Evolutionary conservation across 2,329 filamentous ascomycete genomes (phyloP).

Genomic region (Epichloe sibirici): DNA sequence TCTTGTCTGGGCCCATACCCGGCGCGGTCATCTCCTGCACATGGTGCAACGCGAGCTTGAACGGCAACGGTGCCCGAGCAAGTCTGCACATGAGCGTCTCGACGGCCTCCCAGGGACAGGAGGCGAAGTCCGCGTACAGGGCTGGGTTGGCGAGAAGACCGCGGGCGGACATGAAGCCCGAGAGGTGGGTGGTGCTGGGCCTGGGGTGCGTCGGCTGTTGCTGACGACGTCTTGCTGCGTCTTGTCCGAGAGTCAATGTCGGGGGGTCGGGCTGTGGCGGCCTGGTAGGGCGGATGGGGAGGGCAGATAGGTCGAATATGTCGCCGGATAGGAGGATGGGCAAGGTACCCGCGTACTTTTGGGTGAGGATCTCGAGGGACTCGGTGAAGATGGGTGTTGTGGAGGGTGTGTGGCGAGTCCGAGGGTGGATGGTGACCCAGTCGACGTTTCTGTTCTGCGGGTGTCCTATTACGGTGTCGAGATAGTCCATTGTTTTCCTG

Average conservation of each 20-base stretch:
- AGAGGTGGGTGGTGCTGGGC: slow-evolving; percentile 35
- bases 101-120: slow-evolving; percentile 50
- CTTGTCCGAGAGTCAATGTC: slow-evolving; percentile 17
- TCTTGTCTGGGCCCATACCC: slow-evolving; percentile 41
- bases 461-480: slow-evolving; percentile 48
- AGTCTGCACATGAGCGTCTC: slow-evolving; percentile 49
- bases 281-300: slow-evolving; percentile 27
- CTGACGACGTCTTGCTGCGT: not conserved
- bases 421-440: slow-evolving; percentile 59
- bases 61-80: slow-evolving; percentile 44
- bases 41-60: slow-evolving; percentile 54
- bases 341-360: slow-evolving; percentile 38
- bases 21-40: slow-evolving; percentile 53
- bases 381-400: slow-evolving; percentile 49
- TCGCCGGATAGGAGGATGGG: slow-evolving; percentile 60
- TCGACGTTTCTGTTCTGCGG: slow-evolving; percentile 41
- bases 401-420: slow-evolving; percentile 49
- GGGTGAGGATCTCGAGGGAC: slow-evolving; percentile 43
- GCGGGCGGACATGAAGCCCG: slow-evolving; percentile 58
- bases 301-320: slow-evolving; percentile 43
- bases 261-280: slow-evolving; percentile 20
- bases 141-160: slow-evolving; percentile 57
- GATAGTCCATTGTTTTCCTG: slow-evolving; percentile 47
- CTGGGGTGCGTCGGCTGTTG: slow-evolving; percentile 3
- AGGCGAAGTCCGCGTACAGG: slow-evolving; percentile 44